Percentiles rank a stretch among this genome's conserved stretches.
phyloP scores from a whole-genome alignment of 2,329 filamentous ascomycete species.

The Sarocladium strictum region DNA sequence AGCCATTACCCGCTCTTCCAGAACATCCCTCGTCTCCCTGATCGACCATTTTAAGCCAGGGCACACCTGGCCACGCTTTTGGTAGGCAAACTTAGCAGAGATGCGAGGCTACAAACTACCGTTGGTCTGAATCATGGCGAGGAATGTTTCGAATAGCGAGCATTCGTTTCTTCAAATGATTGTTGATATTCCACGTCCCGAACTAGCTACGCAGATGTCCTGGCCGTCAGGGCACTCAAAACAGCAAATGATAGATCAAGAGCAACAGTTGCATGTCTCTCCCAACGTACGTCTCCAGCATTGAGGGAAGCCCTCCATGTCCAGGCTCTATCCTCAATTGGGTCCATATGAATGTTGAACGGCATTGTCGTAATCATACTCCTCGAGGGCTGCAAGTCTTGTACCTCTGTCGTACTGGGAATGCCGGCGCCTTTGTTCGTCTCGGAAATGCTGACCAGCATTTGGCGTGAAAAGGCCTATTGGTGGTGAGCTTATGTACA shows the following conservation, averaged over 20 bases:
- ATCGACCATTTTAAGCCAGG: no score
- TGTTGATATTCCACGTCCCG: no score
- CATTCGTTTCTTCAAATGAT: no score
- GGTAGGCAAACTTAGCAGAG: no score
- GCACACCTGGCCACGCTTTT: no score
- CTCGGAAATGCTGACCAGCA: slow-evolving; percentile 64
- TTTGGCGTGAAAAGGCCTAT: slow-evolving; percentile 75
- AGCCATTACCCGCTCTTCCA: slow-evolving; percentile 16
- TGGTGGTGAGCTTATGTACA: background rate
- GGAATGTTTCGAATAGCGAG: no score
- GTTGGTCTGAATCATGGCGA: no score
- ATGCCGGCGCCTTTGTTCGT: slow-evolving; percentile 69
- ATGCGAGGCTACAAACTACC: no score
- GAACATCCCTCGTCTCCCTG: slow-evolving; percentile 12
- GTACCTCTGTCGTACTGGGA: slow-evolving; percentile 82
- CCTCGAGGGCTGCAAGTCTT: slow-evolving; percentile 61
- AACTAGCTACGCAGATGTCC: background rate
- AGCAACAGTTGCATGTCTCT: background rate
- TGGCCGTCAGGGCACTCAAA: background rate
- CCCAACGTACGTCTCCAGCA: background rate
- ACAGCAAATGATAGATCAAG: slow-evolving; percentile 10
- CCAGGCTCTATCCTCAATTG: no score
- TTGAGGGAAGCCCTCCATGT: no score
- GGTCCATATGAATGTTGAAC: slow-evolving; percentile 32
- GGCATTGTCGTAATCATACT: slow-evolving; percentile 46